These are phyloP conservation scores for Gracilaria gracilis DNA, from an alignment of 23 red algal genomes.

Conservation along the genomic window DNA sequence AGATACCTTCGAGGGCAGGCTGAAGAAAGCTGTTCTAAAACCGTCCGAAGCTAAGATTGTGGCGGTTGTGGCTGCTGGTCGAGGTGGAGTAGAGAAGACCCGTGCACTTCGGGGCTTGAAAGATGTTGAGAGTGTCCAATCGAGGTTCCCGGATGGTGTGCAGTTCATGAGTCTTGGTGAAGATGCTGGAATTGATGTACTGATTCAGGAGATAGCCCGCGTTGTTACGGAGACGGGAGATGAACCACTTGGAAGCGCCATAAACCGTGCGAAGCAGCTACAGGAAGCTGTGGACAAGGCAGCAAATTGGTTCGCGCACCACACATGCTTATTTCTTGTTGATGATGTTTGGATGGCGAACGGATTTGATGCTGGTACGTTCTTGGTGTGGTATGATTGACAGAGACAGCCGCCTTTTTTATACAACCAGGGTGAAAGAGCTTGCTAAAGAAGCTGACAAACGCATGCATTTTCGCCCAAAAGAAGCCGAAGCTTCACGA, in stretches of 20 bases:
- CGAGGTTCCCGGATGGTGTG: slow-evolving; percentile 11
- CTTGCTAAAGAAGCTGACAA: background rate
- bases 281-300: too few species aligned
- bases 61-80: background rate
- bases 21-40: background rate
- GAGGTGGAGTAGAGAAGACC: background rate
- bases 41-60: background rate
- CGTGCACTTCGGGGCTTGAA: background rate
- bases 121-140: background rate
- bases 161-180: background rate
- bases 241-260: background rate
- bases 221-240: background rate
- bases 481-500: background rate
- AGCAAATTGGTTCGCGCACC: background rate
- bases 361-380: too few species aligned
- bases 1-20: background rate
- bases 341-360: slow-evolving; percentile 11
- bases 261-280: background rate
- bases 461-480: background rate
- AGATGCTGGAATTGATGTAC: background rate
- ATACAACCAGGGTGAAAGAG: too few species aligned
- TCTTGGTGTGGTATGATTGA: too few species aligned
- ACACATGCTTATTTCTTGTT: background rate
- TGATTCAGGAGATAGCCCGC: background rate
- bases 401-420: too few species aligned